Evolutionary conservation across 768 basidiomycete genomes (phyloP).

Genomic region (Russula sp.): DNA sequence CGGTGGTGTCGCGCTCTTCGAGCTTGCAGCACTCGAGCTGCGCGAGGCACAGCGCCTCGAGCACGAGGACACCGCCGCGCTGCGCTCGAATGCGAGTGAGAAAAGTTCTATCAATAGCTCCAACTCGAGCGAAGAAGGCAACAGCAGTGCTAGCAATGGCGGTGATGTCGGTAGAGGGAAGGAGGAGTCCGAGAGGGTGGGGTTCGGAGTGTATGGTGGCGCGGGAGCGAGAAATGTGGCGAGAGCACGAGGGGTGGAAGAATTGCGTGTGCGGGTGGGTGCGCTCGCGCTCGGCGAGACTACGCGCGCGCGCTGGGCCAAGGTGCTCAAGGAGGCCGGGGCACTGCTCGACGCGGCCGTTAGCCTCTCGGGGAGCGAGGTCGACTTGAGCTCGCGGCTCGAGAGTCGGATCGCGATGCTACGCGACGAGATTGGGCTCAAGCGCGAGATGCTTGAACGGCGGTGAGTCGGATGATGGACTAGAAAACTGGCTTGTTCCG

Average conservation of each 20-base stretch:
- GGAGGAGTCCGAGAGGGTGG: neutral
- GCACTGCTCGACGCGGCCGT: slow-evolving; percentile 48
- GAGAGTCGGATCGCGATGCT: slow-evolving; percentile 66
- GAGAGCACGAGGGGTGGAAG: neutral
- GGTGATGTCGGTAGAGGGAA: neutral
- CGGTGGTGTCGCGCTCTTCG: slow-evolving; percentile 56
- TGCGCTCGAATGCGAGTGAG: neutral
- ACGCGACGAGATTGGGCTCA: slow-evolving; percentile 58
- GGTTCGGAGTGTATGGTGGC: neutral
- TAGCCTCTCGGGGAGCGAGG: slow-evolving; percentile 39
- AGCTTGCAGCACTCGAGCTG: slow-evolving; percentile 63
- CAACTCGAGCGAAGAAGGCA: slow-evolving; percentile 11
- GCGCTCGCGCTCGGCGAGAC: slow-evolving; percentile 12
- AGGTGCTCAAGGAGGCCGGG: slow-evolving; percentile 40
- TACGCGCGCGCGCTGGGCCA: slow-evolving; percentile 35
- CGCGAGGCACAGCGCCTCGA: slow-evolving; percentile 35
- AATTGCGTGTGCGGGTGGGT: slow-evolving; percentile 6
- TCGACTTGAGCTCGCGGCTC: slow-evolving; percentile 59
- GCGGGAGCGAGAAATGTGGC: neutral
- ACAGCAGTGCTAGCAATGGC: slow-evolving; percentile 1
- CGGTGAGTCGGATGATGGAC: neutral
- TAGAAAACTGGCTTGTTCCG: neutral
- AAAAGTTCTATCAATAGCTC: neutral
- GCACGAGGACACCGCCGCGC: slow-evolving; percentile 8
- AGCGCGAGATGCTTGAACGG: slow-evolving; percentile 41